Evolutionary conservation across 805 yeast genomes (phyloP).

Genomic region (Ogataea thermomethanolica): DNA sequence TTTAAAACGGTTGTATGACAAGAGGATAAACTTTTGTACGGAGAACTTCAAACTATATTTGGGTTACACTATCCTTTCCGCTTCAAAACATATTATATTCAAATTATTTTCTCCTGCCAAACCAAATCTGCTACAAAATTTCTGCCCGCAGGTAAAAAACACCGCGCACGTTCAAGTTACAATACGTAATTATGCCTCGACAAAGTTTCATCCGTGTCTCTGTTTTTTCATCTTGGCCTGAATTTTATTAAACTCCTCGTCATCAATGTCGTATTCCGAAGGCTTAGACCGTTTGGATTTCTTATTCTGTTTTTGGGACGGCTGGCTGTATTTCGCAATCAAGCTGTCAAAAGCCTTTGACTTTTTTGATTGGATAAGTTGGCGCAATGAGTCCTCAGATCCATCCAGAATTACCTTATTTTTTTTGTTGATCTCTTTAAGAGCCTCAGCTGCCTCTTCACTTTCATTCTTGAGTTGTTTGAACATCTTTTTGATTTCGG

Average conservation of each 20-base stretch:
- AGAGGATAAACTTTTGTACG: background rate
- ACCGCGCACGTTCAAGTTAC: background rate
- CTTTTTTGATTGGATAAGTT: conserved; percentile 49
- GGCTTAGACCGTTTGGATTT: conserved; percentile 28
- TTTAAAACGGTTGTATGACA: background rate
- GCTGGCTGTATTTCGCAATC: conserved; percentile 48
- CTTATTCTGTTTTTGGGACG: conserved; percentile 11
- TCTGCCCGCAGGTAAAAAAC: conserved; percentile 7
- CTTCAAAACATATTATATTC: conserved; percentile 10
- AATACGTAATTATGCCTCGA: background rate
- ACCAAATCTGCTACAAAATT: conserved; percentile 10
- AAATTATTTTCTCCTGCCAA: conserved; percentile 10
- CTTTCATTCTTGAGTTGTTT: conserved; percentile 61
- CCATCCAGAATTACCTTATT: conserved; percentile 30
- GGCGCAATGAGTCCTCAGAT: conserved; percentile 41
- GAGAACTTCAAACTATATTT: background rate
- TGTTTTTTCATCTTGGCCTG: conserved; percentile 33
- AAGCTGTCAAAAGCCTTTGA: conserved; percentile 41
- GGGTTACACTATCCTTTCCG: conserved; percentile 5
- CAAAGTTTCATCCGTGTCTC: conserved; percentile 9
- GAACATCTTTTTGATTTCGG: conserved; percentile 45
- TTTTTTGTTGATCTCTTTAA: conserved; percentile 35
- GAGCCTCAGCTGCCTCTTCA: conserved; percentile 52
- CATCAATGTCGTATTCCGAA: conserved; percentile 38
- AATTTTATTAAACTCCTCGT: conserved; percentile 47